These are phyloP conservation scores for Metarhizium guizhouense DNA, from an alignment of 2,329 filamentous ascomycete species.

Conservation along the genomic window DNA sequence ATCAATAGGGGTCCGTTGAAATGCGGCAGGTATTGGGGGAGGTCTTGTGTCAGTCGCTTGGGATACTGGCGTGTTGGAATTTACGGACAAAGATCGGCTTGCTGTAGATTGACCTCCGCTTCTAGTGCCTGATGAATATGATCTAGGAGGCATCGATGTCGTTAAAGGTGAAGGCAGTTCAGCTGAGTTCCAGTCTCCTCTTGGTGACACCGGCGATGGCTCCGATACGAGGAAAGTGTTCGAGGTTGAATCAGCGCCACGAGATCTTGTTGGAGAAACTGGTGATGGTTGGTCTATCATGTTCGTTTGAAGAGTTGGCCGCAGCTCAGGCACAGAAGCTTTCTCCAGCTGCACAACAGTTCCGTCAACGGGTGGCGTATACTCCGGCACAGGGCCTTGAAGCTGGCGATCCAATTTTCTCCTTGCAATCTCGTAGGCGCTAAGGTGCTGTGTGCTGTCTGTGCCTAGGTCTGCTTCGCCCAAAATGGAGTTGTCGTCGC, in stretches of 20 bases:
- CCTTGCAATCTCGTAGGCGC: slow-evolving; percentile 41
- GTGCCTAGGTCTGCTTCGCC: slow-evolving; percentile 32
- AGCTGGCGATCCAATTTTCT: slow-evolving; percentile 43
- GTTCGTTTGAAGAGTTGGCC: slow-evolving; percentile 9
- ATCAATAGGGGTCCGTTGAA: slow-evolving; percentile 43
- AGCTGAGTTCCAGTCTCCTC: slow-evolving; percentile 31
- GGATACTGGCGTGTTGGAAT: not conserved
- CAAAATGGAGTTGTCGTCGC: slow-evolving; percentile 26
- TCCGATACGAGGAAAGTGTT: slow-evolving; percentile 31
- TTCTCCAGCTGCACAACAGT: slow-evolving; percentile 21
- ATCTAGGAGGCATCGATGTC: slow-evolving; percentile 17
- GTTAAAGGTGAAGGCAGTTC: slow-evolving; percentile 35
- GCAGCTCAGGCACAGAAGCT: slow-evolving; percentile 9
- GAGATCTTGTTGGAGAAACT: slow-evolving; percentile 13
- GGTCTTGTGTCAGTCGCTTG: slow-evolving; percentile 1
- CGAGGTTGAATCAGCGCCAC: slow-evolving; percentile 13
- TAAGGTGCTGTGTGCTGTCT: slow-evolving; percentile 29
- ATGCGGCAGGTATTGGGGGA: slow-evolving; percentile 9
- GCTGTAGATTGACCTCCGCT: slow-evolving; percentile 6
- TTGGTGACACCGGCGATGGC: slow-evolving; percentile 40
- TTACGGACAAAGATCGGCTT: slow-evolving; percentile 7
- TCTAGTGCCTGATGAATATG: slow-evolving; percentile 12
- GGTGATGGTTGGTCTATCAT: slow-evolving; percentile 7
- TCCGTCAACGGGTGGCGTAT: slow-evolving; percentile 31
- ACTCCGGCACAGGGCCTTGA: slow-evolving; percentile 39